Evolutionary conservation across 73 alveolate genomes (phyloP).

Genomic region (Paraurostyla sp.): DNA sequence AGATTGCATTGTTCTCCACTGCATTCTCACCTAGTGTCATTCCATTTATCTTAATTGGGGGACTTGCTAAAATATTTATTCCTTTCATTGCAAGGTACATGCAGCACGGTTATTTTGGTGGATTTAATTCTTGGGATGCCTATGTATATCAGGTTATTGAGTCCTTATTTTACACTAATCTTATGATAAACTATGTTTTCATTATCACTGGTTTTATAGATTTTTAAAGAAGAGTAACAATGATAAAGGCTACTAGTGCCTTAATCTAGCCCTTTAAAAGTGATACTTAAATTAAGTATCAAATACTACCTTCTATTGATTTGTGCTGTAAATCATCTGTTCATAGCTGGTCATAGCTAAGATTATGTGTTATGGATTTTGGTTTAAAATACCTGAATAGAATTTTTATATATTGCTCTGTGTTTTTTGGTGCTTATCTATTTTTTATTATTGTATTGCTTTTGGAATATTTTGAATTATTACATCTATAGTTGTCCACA

Average conservation of each 20-base stretch:
- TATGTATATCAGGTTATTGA: not conserved
- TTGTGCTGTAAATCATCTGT: not conserved
- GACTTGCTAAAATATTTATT: not conserved
- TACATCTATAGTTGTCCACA: not conserved
- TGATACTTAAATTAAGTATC: not conserved
- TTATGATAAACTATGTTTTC: not conserved
- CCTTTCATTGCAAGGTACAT: constrained; percentile 11
- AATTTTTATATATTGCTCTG: constrained; percentile 25
- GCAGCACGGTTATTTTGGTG: not conserved
- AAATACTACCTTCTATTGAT: not conserved
- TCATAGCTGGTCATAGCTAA: not conserved
- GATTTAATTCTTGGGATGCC: not conserved
- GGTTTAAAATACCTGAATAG: constrained; percentile 51
- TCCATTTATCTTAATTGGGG: not conserved
- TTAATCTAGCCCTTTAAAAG: constrained; percentile 24
- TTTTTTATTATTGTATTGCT: not conserved
- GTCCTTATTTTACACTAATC: not conserved
- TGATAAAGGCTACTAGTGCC: not conserved
- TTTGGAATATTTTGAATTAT: not conserved
- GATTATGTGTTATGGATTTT: constrained; percentile 35
- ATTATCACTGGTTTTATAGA: constrained; percentile 18
- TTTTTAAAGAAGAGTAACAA: constrained; percentile 8
- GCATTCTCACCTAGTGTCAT: not conserved
- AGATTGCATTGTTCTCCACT: not conserved
- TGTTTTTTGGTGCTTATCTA: constrained; percentile 9